Base-by-base conservation (phyloP, 768 basidiomycete genomes). In the Termitomyces sp. region DNA sequence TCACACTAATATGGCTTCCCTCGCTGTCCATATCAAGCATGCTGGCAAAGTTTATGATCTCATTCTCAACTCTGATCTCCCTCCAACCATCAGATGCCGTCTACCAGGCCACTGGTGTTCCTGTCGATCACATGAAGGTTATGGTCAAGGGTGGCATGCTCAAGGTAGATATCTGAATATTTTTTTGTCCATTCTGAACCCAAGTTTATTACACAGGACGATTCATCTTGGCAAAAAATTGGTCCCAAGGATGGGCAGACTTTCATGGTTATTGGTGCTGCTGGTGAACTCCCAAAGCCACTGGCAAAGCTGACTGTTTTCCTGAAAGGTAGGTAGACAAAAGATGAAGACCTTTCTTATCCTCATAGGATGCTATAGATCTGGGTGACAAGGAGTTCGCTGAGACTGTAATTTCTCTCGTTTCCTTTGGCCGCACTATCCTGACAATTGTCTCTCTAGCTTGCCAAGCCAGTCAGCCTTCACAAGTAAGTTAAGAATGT, bases 101-200 rank as follows among this genome's bases (percentile, higher is more conserved):
- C 34, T 91, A 90, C 67, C 81, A 87, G 43, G 75, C 79, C 46
- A 98, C 95, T 0, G 94, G 93, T 8, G 89, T 98, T 3, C 94
- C 92, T 3, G 72, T 84, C 36, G 93, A 96, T 68, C 82, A 95
- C 48, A 95, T 97, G 93, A 99, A 98, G 75, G 89, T 98, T 62
- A 95, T 97, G 90, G 82, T 95, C 70, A 98, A 97, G 70, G 91
- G 91, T 54, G 91, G 89, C 37, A 80, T 93, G 55, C 82, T 97
- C 66, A 96, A 95, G 84, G 93, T 91, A 66, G 51, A 42, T n/a
- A n/a, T 74, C 7, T 10, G 18, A 44, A 36, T 24, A 30, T 46
- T n/a, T 37, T 47, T 30, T 30, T 20, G 16, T 37, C 36, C 16
- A 5, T 33, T 51, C 26, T 34, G 0, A 51, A 53, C 32, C 52